Conservation (phyloP, 2,329 filamentous ascomycete species). For the Penicillium olsonii region DNA sequence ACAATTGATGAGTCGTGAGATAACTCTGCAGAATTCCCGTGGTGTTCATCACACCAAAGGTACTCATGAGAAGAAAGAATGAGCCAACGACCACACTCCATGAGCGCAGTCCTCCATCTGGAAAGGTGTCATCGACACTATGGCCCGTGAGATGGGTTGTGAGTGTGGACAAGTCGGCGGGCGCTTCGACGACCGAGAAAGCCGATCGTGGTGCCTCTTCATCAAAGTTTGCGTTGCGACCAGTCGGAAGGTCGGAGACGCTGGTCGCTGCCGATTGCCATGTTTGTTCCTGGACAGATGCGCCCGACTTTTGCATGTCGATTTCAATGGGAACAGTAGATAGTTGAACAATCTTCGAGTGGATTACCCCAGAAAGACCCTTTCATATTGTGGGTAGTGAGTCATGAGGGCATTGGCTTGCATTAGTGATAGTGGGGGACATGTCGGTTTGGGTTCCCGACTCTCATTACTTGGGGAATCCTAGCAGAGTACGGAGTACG, state of each 20-base stretch:
- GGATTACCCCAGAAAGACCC: background rate
- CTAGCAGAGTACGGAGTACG: background rate
- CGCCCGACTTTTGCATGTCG: background rate
- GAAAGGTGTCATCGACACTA: constrained; percentile 24
- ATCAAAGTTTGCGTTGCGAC: constrained; percentile 1
- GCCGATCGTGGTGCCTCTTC: constrained; percentile 18
- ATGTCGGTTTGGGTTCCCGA: constrained; percentile 1
- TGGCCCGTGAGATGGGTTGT: constrained; percentile 24
- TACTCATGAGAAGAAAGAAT: constrained; percentile 41
- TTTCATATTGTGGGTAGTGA: background rate
- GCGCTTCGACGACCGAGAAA: constrained; percentile 22
- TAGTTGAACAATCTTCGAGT: too few relatives aligned
- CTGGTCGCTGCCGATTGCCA: constrained; percentile 3
- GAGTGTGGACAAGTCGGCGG: constrained; percentile 18
- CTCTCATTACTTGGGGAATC: background rate
- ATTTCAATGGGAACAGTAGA: too few relatives aligned
- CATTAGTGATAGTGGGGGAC: constrained; percentile 5
- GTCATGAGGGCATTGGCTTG: background rate
- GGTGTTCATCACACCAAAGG: constrained; percentile 53
- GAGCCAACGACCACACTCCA: constrained; percentile 41
- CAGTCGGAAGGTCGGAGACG: background rate
- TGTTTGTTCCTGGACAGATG: constrained; percentile 1
- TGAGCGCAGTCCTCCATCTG: constrained; percentile 37
- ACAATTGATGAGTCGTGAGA: constrained; percentile 48
- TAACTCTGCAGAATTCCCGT: constrained; percentile 54